phyloP scores from a whole-genome alignment of 441 rosid species.

The Eutrema salsugineum region DNA sequence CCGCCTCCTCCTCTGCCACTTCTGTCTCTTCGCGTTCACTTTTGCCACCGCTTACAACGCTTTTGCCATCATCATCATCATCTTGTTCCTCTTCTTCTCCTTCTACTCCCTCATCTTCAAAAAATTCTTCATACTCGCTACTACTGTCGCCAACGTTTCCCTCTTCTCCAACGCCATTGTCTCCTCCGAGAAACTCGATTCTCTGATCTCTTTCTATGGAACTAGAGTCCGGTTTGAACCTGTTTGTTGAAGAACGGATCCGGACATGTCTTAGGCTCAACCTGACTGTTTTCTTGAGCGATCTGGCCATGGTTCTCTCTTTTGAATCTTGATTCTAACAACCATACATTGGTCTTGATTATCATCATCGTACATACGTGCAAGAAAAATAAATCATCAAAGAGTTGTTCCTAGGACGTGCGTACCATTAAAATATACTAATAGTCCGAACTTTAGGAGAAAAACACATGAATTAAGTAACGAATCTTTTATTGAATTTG shows the following conservation, averaged over 20 bases:
- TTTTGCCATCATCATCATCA: constrained; percentile 23
- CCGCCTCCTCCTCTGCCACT: constrained; percentile 1
- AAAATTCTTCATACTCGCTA: constrained; percentile 24
- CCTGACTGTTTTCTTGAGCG: constrained; percentile 43
- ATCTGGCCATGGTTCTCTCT: constrained; percentile 25
- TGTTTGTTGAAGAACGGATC: constrained; percentile 48
- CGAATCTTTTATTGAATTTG: neutral
- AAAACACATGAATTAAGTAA: neutral
- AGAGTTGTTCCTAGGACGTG: constrained; percentile 18
- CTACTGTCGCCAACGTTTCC: neutral
- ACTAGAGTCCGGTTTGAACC: constrained; percentile 28
- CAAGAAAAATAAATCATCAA: neutral
- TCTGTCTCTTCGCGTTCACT: neutral
- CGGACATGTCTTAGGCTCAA: constrained; percentile 45
- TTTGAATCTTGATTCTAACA: neutral
- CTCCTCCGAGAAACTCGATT: constrained; percentile 42
- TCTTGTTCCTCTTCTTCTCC: neutral
- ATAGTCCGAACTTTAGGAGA: neutral
- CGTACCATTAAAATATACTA: constrained; percentile 14
- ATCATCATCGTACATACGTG: neutral
- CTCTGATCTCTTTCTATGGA: constrained; percentile 38
- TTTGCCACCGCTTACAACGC: constrained; percentile 2
- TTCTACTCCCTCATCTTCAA: constrained; percentile 10
- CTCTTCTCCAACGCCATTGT: neutral
- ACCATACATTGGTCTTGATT: neutral